These are phyloP conservation scores for Metschnikowia cerradonensis DNA, from an alignment of 805 yeast genomes.

Conservation along the genomic window DNA sequence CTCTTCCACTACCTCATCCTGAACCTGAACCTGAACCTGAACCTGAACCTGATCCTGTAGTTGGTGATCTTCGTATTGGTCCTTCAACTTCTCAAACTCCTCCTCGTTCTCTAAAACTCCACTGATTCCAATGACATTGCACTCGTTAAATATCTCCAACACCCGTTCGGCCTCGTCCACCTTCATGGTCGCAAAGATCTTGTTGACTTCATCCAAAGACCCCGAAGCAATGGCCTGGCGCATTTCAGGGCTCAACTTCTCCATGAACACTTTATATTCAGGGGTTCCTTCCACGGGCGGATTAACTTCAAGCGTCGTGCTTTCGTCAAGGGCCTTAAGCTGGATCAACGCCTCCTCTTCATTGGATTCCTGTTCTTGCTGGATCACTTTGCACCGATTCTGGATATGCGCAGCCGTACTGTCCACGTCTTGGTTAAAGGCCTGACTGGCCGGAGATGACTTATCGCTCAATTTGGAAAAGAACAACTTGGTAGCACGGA, in stretches of 20 bases:
- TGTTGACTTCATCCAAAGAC: conserved; percentile 73
- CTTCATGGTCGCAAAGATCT: conserved; percentile 68
- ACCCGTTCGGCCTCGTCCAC: conserved; percentile 77
- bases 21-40: too few relatives aligned
- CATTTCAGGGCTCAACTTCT: conserved; percentile 56
- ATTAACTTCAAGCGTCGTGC: conserved; percentile 65
- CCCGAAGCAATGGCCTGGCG: conserved; percentile 72
- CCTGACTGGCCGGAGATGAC: conserved; percentile 57
- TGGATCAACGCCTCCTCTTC: conserved; percentile 78
- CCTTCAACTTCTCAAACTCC: conserved; percentile 54
- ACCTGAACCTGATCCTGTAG: conserved; percentile 3
- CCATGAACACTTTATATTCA: conserved; percentile 52
- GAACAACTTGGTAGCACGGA: conserved; percentile 56
- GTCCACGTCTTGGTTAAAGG: conserved; percentile 69
- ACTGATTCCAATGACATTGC: conserved; percentile 79
- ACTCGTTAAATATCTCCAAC: conserved; percentile 69
- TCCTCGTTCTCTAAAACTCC: conserved; percentile 70
- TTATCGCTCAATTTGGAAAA: conserved; percentile 56
- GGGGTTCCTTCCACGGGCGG: conserved; percentile 58
- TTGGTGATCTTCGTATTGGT: conserved; percentile 40
- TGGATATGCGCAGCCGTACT: conserved; percentile 73
- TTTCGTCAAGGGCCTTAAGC: conserved; percentile 81
- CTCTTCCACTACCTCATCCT: neutral
- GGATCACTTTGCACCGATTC: conserved; percentile 65
- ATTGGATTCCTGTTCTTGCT: conserved; percentile 43